phyloP scores from a whole-genome alignment of 495 filamentous ascomycete species.

The Letharia lupina region DNA sequence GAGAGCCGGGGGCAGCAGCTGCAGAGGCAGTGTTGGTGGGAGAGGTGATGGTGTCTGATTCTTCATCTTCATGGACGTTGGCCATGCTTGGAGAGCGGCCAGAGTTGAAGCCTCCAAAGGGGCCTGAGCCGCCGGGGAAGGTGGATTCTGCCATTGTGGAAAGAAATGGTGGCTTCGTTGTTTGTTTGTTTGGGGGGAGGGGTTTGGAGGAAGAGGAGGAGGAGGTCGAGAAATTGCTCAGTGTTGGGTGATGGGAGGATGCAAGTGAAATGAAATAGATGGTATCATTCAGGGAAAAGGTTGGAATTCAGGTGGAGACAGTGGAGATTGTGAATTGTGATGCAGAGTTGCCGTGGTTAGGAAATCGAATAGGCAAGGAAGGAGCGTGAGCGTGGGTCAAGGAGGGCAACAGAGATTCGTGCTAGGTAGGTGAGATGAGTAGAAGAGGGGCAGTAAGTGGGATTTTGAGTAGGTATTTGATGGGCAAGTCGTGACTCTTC shows the following conservation, averaged over 20 bases:
- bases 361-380: background rate
- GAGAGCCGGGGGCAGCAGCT: conserved; percentile 16
- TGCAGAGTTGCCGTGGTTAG: background rate
- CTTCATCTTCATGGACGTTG: conserved; percentile 54
- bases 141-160: conserved; percentile 45
- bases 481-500: no score
- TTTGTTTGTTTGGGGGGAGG: background rate
- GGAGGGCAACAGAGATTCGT: background rate
- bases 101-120: conserved; percentile 38
- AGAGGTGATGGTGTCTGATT: conserved; percentile 49
- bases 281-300: background rate
- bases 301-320: background rate
- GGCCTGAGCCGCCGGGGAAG: conserved; percentile 50
- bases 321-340: background rate
- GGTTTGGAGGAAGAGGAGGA: background rate
- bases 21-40: conserved; percentile 51
- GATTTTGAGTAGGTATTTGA: no score
- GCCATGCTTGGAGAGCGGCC: conserved; percentile 38
- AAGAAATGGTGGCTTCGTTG: background rate
- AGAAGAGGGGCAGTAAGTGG: conserved; percentile 1
- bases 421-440: background rate
- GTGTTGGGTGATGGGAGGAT: background rate
- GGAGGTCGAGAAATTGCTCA: background rate
- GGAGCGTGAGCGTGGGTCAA: background rate
- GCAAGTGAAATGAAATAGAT: background rate